These are phyloP conservation scores for Afroboletus lepidellus DNA, from an alignment of 1,284 basidiomycete species.

Conservation along the genomic window DNA sequence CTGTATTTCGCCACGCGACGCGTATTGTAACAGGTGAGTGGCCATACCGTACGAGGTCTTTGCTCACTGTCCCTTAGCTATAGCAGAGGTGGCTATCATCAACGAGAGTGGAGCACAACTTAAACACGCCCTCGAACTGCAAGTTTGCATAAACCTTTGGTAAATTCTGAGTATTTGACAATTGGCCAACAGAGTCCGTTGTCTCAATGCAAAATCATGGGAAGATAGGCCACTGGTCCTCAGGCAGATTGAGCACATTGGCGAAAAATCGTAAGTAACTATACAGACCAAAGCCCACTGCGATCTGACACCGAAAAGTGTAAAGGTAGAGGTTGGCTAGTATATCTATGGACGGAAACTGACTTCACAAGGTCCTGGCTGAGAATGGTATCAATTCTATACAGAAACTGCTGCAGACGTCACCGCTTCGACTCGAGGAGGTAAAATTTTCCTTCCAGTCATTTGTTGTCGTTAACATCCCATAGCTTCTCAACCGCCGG, in stretches of 20 bases:
- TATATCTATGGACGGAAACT: neutral
- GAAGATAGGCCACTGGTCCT: slow-evolving; percentile 79
- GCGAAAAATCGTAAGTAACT: slow-evolving; percentile 75
- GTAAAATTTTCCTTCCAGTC: slow-evolving; percentile 38
- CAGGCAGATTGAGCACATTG: slow-evolving; percentile 77
- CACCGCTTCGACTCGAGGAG: slow-evolving; percentile 59
- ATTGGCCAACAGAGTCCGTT: slow-evolving; percentile 54
- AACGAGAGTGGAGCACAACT: slow-evolving; percentile 60
- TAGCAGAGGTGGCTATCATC: slow-evolving; percentile 69
- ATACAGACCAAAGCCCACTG: neutral
- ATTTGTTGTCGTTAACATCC: slow-evolving; percentile 4
- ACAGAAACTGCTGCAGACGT: slow-evolving; percentile 52
- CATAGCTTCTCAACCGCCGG: slow-evolving; percentile 70
- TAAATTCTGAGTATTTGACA: slow-evolving; percentile 7
- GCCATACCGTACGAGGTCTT: neutral
- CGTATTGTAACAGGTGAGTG: slow-evolving; percentile 63
- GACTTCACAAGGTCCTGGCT: slow-evolving; percentile 57
- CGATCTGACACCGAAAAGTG: slow-evolving; percentile 34
- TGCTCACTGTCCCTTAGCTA: slow-evolving; percentile 42
- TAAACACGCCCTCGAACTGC: slow-evolving; percentile 73
- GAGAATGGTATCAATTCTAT: slow-evolving; percentile 68
- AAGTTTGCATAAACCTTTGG: slow-evolving; percentile 19
- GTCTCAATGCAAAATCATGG: slow-evolving; percentile 78
- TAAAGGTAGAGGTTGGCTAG: slow-evolving; percentile 46
- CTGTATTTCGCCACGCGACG: slow-evolving; percentile 64